These are phyloP conservation scores for Tulasnella sp. DNA, from an alignment of 768 basidiomycete species.

Conservation along the genomic window DNA sequence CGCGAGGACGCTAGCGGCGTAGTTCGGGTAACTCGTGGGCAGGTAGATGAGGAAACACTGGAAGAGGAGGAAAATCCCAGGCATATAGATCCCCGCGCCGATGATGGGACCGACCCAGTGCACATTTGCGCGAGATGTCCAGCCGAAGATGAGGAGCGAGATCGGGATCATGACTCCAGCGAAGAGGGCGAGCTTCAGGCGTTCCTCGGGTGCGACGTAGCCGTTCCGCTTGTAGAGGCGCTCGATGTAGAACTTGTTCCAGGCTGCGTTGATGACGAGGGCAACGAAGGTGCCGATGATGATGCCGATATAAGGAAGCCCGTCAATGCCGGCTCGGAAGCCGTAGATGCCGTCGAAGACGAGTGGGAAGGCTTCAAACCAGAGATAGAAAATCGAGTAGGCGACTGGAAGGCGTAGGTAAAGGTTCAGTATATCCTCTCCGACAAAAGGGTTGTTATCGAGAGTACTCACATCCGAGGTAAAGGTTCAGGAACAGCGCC, in stretches of 20 bases:
- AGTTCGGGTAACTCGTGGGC: slow-evolving; percentile 16
- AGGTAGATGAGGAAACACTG: too few species aligned
- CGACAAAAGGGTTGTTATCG: too few species aligned
- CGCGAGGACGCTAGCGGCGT: slow-evolving; percentile 22
- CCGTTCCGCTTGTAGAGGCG: slow-evolving; percentile 20
- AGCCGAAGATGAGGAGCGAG: slow-evolving; percentile 23
- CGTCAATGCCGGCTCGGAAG: slow-evolving; percentile 23
- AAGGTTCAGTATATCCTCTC: not conserved
- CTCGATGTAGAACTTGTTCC: slow-evolving; percentile 19
- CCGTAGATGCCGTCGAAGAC: slow-evolving; percentile 25
- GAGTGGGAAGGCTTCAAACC: slow-evolving; percentile 27
- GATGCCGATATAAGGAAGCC: slow-evolving; percentile 24
- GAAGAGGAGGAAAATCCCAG: too few species aligned
- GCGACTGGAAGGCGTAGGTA: not conserved
- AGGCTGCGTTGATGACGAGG: not conserved
- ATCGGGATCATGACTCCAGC: slow-evolving; percentile 19
- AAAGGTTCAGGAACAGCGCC: slow-evolving; percentile 22
- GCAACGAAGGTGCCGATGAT: slow-evolving; percentile 19
- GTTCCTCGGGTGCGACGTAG: slow-evolving; percentile 23
- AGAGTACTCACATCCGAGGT: slow-evolving; percentile 2
- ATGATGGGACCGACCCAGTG: too few species aligned
- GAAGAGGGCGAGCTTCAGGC: slow-evolving; percentile 19
- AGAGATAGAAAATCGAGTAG: slow-evolving; percentile 23
- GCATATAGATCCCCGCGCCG: too few species aligned
- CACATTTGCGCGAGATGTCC: too few species aligned